Percentiles rank a stretch among this genome's conserved stretches.
These are phyloP conservation scores for Puccinia coronata DNA, from an alignment of 1,284 basidiomycete species.

Conservation along the genomic window DNA sequence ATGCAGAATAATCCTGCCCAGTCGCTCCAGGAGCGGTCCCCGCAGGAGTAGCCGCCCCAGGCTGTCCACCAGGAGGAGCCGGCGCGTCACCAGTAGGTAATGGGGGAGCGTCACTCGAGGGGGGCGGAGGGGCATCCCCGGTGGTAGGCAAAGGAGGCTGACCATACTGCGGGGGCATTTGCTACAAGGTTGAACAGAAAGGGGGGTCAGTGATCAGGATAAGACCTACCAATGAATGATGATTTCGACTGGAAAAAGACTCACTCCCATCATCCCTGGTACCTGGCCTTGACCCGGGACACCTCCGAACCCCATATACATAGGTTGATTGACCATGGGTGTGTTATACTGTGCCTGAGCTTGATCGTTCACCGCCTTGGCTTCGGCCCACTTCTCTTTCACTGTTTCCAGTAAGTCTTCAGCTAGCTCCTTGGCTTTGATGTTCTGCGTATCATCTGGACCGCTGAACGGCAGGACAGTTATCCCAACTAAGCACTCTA, in stretches of 20 bases:
- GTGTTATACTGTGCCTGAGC: constrained; percentile 52
- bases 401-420: constrained; percentile 87
- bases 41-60: constrained; percentile 41
- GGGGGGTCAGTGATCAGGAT: too few species aligned
- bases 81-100: constrained; percentile 64
- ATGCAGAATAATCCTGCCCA: constrained; percentile 53
- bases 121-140: constrained; percentile 63
- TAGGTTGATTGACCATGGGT: constrained; percentile 39
- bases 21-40: constrained; percentile 19
- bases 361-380: constrained; percentile 60
- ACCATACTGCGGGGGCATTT: constrained; percentile 54
- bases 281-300: constrained; percentile 18
- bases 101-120: constrained; percentile 65
- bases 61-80: constrained; percentile 57
- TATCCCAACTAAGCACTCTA: too few species aligned
- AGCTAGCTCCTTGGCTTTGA: constrained; percentile 80
- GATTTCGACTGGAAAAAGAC: not conserved
- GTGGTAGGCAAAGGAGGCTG: constrained; percentile 22
- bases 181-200: constrained; percentile 51
- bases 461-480: constrained; percentile 64
- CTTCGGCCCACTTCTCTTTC: constrained; percentile 79
- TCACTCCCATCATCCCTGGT: constrained; percentile 38
- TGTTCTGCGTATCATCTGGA: constrained; percentile 82
- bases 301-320: constrained; percentile 49
- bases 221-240: too few species aligned